These are phyloP conservation scores for Amphirosellinia nigrospora DNA, from an alignment of 495 filamentous ascomycete species.

Conservation along the genomic window DNA sequence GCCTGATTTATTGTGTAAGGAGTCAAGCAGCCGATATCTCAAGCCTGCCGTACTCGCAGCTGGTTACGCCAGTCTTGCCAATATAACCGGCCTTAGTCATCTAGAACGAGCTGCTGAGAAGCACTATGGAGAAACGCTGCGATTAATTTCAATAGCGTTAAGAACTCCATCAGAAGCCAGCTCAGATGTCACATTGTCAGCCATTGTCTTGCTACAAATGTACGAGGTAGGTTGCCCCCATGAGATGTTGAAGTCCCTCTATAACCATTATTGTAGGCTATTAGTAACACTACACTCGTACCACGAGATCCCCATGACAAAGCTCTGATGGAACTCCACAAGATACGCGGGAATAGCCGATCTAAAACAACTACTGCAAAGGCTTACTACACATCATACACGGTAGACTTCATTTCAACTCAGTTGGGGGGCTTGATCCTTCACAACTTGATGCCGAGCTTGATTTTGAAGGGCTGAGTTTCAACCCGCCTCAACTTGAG, in stretches of 20 bases:
- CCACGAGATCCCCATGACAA: constrained; percentile 5
- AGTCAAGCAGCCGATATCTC: neutral
- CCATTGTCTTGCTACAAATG: constrained; percentile 1
- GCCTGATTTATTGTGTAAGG: neutral
- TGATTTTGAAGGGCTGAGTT: neutral
- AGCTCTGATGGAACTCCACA: neutral
- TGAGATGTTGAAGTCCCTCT: neutral
- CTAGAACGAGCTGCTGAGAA: neutral
- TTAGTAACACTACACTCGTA: neutral
- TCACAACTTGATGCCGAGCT: neutral
- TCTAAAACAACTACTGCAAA: neutral
- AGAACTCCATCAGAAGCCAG: constrained; percentile 5
- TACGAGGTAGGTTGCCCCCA: constrained; percentile 7
- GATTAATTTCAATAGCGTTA: neutral
- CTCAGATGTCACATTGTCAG: neutral
- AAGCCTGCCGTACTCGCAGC: constrained; percentile 7
- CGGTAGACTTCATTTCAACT: neutral
- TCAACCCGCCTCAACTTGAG: neutral
- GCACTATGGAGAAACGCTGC: constrained; percentile 1
- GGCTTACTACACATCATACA: constrained; percentile 1
- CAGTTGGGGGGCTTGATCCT: neutral
- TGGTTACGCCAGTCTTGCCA: constrained; percentile 14
- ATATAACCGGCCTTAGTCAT: neutral
- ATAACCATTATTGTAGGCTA: constrained; percentile 10
- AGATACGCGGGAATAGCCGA: neutral